Percentiles rank a stretch among this genome's conserved stretches.
Conservation (phyloP, 805 yeast genomes). For the Metschnikowia reukaufii region DNA sequence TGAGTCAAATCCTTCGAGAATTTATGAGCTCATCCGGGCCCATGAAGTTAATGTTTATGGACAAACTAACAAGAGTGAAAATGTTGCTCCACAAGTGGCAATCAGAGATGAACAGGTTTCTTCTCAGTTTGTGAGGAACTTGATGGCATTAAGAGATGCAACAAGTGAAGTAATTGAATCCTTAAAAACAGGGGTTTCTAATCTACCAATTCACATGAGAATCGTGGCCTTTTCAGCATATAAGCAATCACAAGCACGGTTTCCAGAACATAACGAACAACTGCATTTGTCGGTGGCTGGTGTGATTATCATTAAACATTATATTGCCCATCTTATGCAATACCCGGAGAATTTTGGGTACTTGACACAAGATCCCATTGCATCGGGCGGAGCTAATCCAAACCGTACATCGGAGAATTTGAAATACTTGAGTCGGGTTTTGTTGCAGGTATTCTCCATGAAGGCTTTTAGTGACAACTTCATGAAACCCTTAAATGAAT, state of each 20-base stretch:
- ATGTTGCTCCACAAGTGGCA: slow-evolving; percentile 59
- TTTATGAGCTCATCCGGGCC: slow-evolving; percentile 45
- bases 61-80: slow-evolving; percentile 34
- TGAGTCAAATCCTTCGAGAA: slow-evolving; percentile 76
- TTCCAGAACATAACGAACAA: slow-evolving; percentile 59
- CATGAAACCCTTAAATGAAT: slow-evolving; percentile 78
- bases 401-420: slow-evolving; percentile 48
- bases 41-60: slow-evolving; percentile 38
- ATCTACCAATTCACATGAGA: slow-evolving; percentile 38
- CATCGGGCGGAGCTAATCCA: slow-evolving; percentile 14
- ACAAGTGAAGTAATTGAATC: slow-evolving; percentile 59
- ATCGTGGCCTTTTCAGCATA: slow-evolving; percentile 37
- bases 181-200: slow-evolving; percentile 43
- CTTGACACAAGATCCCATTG: slow-evolving; percentile 28
- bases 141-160: slow-evolving; percentile 72
- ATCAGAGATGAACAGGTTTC: slow-evolving; percentile 79
- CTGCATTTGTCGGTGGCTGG: slow-evolving; percentile 69
- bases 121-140: slow-evolving; percentile 63
- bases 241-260: slow-evolving; percentile 42
- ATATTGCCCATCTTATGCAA: slow-evolving; percentile 45
- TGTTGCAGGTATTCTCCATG: slow-evolving; percentile 68
- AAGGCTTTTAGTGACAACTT: slow-evolving; percentile 68
- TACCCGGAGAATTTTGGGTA: slow-evolving; percentile 62
- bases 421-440: slow-evolving; percentile 52
- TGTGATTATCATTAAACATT: slow-evolving; percentile 56